Base-by-base conservation (phyloP, 2,329 filamentous ascomycete genomes). In the Fusarium mundagurra region DNA sequence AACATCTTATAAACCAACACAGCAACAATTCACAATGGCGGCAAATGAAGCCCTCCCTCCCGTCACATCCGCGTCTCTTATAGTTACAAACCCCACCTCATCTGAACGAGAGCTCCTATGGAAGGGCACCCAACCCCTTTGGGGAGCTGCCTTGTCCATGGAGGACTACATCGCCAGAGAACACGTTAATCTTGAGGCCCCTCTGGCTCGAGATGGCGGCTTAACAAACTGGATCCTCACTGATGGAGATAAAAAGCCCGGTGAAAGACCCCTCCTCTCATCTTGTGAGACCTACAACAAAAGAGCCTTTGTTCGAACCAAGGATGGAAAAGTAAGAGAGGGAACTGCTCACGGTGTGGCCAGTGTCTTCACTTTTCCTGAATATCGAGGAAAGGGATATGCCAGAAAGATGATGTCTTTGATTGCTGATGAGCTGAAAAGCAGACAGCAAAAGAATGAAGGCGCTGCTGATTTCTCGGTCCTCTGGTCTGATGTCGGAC, bases 401-500 rank as follows among this genome's bases (percentile, higher is more conserved):
- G 94, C 94, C 2, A 89, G 88, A 64, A 87, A 92, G 63, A 95
- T 96, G 92, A 88, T 95, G 81, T 81, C 82, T 47, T 91, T 95
- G 75, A 80, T 96, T 41, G 90, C 88, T 20, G 72, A 78, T 14
- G 73, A 76, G 41, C 80, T 90, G 31, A 74, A 73, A 20, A 61
- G 61, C 3, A 70, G 71, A 43, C 75, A 83, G 47, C 72, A 74
- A 5, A 58, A 78, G 73, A 43, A 78, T 31, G 54, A 77, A n/a
- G 75, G 78, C 33, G 83, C 84, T 58, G 80, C 86, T 81, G 72
- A 82, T 20, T 96, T 96, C 82, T 95, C 93, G 2, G 89, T 97
- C 13, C 86, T 98, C 14, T 98, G 92, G 82, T 97, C 94, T 14
- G 94, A 97, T 78, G 95, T 97, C 73, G 94, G 95, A 27, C 93